Percentiles rank a stretch among this genome's conserved stretches.
Conservation (phyloP, 306 rosid genomes). For the Dalbergia cultrata region DNA sequence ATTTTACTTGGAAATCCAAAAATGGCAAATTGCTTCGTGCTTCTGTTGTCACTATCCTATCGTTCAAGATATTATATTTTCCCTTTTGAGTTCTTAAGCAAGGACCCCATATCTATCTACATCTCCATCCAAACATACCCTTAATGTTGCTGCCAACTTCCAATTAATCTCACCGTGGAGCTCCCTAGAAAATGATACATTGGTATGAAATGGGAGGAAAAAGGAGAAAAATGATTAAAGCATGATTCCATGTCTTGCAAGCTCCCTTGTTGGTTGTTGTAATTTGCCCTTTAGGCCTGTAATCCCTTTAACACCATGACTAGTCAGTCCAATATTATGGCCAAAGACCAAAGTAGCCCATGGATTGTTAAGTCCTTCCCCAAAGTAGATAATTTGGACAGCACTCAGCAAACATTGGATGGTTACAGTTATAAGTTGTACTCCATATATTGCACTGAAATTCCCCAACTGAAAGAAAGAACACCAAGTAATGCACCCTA, state of each 20-base stretch:
- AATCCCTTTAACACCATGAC: neutral
- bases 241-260: constrained; percentile 1
- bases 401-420: constrained; percentile 3
- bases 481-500: neutral
- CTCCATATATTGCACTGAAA: constrained; percentile 2
- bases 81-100: neutral
- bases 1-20: constrained; percentile 43
- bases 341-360: constrained; percentile 7
- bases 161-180: neutral
- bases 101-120: constrained; percentile 3
- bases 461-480: constrained; percentile 2
- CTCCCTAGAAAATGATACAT: constrained; percentile 6
- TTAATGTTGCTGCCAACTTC: constrained; percentile 5
- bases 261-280: neutral
- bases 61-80: constrained; percentile 19
- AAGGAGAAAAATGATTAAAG: neutral
- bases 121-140: neutral
- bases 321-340: neutral
- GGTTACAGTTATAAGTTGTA: neutral
- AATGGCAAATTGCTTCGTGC: neutral
- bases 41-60: constrained; percentile 28
- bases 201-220: neutral
- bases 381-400: neutral
- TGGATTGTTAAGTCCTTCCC: constrained; percentile 25
- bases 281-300: neutral